These are phyloP conservation scores for Phycomyces nitens DNA, from an alignment of 192 early-diverging fungal species.

Conservation along the genomic window DNA sequence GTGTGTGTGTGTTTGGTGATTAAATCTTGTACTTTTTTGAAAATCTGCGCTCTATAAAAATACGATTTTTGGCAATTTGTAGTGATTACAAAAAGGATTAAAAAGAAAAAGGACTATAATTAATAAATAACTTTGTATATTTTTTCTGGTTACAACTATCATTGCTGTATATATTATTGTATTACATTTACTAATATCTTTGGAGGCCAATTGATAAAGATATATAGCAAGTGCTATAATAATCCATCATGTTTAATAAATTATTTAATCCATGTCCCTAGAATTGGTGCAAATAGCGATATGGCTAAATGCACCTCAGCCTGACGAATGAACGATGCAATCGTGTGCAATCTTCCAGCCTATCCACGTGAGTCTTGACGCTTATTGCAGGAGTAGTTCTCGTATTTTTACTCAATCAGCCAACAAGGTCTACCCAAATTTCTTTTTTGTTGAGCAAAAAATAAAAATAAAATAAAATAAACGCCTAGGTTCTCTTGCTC, in stretches of 20 bases:
- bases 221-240: too few relatives aligned
- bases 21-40: too few relatives aligned
- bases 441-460: too few relatives aligned
- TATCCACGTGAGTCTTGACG: neutral
- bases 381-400: neutral
- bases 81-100: neutral
- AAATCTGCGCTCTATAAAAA: too few relatives aligned
- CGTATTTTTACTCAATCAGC: too few relatives aligned
- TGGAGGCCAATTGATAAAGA: too few relatives aligned
- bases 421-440: too few relatives aligned
- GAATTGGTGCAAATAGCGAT: neutral
- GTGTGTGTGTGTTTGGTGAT: neutral
- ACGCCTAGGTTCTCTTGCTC: neutral
- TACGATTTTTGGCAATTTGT: too few relatives aligned
- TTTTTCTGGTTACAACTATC: neutral
- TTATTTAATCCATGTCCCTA: too few relatives aligned
- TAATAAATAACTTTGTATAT: neutral
- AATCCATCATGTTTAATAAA: too few relatives aligned
- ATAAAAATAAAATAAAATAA: neutral
- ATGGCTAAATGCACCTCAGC: neutral
- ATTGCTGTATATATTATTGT: too few relatives aligned
- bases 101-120: neutral
- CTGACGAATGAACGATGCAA: neutral
- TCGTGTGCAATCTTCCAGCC: neutral
- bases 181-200: too few relatives aligned